phyloP scores from a whole-genome alignment of 208 protist species.

The Angomonas ambiguus region DNA sequence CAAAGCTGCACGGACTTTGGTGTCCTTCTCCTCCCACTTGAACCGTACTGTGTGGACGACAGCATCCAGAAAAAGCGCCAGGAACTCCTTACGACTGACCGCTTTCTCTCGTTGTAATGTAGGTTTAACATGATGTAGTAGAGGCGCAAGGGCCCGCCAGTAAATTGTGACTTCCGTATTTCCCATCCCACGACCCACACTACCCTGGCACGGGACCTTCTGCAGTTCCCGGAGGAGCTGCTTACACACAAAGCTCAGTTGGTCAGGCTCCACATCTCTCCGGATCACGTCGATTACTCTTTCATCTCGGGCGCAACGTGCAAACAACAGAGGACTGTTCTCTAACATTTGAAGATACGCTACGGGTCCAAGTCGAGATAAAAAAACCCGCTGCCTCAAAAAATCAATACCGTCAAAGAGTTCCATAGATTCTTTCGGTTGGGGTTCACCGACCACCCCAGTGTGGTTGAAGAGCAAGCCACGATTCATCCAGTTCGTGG shows the following conservation, averaged over 20 bases:
- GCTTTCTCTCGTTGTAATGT: constrained; percentile 26
- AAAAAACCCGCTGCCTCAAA: neutral
- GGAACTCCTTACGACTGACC: constrained; percentile 32
- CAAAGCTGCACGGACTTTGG: constrained; percentile 18
- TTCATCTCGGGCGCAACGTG: constrained; percentile 40
- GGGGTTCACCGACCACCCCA: neutral
- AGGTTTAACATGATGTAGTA: constrained; percentile 32
- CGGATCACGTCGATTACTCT: constrained; percentile 38
- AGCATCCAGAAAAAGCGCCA: constrained; percentile 27
- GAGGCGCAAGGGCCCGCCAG: constrained; percentile 43
- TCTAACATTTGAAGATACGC: constrained; percentile 6
- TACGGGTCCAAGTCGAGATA: neutral
- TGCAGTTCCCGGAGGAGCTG: neutral
- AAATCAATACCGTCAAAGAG: constrained; percentile 41
- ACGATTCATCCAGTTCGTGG: constrained; percentile 63
- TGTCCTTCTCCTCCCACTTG: constrained; percentile 10
- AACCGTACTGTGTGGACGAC: constrained; percentile 14
- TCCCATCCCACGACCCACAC: neutral
- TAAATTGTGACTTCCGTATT: constrained; percentile 14
- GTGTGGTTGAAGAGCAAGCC: neutral
- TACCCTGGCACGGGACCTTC: neutral
- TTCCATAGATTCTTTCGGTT: neutral
- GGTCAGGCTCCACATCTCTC: constrained; percentile 12
- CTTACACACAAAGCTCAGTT: neutral
- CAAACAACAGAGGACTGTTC: constrained; percentile 33